phyloP scores from a whole-genome alignment of 768 basidiomycete genomes.

The Steccherinum ochraceum region DNA sequence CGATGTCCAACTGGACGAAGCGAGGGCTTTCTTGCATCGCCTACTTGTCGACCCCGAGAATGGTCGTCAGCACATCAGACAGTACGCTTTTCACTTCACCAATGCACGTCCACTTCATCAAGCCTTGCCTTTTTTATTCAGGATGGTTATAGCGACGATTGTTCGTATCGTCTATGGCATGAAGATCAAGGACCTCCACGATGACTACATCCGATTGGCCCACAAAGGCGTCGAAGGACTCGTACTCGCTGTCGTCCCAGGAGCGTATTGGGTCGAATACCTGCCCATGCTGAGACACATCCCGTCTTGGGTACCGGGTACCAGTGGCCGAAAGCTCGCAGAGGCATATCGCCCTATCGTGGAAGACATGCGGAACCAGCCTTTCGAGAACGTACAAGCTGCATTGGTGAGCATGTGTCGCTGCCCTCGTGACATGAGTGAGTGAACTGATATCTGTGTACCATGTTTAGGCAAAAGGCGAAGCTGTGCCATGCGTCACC shows the following conservation, averaged over 20 bases:
- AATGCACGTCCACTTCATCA: neutral
- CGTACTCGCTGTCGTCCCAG: neutral
- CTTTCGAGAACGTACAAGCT: conserved; percentile 3
- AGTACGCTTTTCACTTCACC: conserved; percentile 2
- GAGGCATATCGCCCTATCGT: neutral
- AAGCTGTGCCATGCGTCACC: neutral
- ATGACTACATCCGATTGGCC: neutral
- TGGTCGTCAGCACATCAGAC: conserved; percentile 2
- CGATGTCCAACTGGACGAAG: neutral
- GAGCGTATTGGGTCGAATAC: conserved; percentile 5
- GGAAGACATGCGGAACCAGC: neutral
- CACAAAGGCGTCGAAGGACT: conserved; percentile 1
- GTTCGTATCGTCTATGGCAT: conserved; percentile 1
- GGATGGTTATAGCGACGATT: conserved; percentile 1
- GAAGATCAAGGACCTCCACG: neutral
- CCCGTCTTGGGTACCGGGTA: conserved; percentile 9
- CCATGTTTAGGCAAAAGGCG: neutral
- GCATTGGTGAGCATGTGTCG: conserved; percentile 2
- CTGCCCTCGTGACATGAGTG: neutral
- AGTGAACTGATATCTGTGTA: neutral
- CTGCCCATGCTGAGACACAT: conserved; percentile 4
- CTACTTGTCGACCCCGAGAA: conserved; percentile 5
- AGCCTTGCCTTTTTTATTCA: neutral
- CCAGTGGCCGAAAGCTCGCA: neutral
- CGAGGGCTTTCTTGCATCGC: neutral